Base-by-base conservation (phyloP, 495 filamentous ascomycete genomes). In the Penicillium canescens region DNA sequence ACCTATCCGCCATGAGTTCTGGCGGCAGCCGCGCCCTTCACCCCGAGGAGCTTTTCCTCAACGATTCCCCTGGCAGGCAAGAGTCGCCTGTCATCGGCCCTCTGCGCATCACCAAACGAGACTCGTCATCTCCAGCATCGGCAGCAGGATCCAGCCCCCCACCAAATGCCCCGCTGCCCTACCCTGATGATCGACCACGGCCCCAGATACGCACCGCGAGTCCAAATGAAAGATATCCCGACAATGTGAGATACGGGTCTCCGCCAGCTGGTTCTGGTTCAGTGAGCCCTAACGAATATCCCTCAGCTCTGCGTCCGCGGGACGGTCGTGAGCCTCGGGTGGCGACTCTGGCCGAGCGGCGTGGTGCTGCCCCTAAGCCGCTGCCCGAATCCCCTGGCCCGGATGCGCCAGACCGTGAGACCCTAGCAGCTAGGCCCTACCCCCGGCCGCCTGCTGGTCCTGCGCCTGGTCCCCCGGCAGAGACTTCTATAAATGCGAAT, bases 21-120 rank as follows among this genome's bases (percentile, higher is more conserved):
- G 66, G 63, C 51, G 71, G 67, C 50, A 78, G 70, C 63, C 72
- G 69, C 60, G 82, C 82, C 60, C 77, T 82, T 58, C 79, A 80
- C 46, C 69, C 71, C 36, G 87, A 88, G 55, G 90, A 93, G 76
- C 83, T 94, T 67, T 93, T 93, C 68, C 78, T 92, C 58, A 80
- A 80, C 58, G 54, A 52, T 50, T 42, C 59, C 6, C 42, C 65
- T 6, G 81, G 78, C 31, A 68, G 72, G 16, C 72, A 72, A 47
- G 75, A 86, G 46, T 85, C 86, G 48, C 87, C 91, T 37, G 87
- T 86, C 3, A 82, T 97, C 53, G 91, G 88, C 51, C 92, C 92
- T 24, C 72, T 97, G 67, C 83, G 91, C 57, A 96, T 97, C 63
- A 86, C 84, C 76, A 96, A 96, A 69, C 65, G 78, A 73, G 71